Percentiles rank a stretch among this genome's conserved stretches.
Conservation (phyloP, 345 rosid species). For the Abelmoschus esculentus region DNA sequence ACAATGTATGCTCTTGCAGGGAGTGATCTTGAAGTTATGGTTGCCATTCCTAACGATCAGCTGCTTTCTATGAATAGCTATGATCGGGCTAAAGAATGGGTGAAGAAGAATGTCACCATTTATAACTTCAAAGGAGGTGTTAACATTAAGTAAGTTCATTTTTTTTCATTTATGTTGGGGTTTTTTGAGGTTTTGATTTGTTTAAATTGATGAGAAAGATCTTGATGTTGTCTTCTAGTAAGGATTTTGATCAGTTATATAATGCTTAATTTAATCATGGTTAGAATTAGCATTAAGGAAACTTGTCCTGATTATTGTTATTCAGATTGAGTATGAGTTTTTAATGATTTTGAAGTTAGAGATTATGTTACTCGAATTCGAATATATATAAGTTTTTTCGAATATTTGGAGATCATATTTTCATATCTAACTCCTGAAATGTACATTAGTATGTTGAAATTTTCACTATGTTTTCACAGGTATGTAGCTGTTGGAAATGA, state of each 20-base stretch:
- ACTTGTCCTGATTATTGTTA: too few species aligned
- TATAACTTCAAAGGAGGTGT: conserved; percentile 67
- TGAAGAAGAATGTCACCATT: conserved; percentile 47
- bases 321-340: neutral
- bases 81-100: conserved; percentile 60
- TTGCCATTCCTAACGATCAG: conserved; percentile 85
- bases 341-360: neutral
- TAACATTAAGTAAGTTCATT: conserved; percentile 46
- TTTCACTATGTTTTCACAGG: conserved; percentile 26
- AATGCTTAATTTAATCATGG: too few species aligned
- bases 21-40: conserved; percentile 76
- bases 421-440: too few species aligned
- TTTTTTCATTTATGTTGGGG: neutral
- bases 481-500: conserved; percentile 88
- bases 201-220: too few species aligned
- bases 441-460: neutral
- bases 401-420: too few species aligned
- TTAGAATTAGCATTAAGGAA: too few species aligned
- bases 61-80: conserved; percentile 50
- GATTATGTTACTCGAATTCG: neutral
- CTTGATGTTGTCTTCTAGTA: too few species aligned
- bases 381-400: too few species aligned
- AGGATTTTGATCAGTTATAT: too few species aligned
- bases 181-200: neutral
- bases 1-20: conserved; percentile 76